Evolutionary conservation across 169 alveolate genomes (phyloP).

Genomic region (Plasmodium knowlesi): DNA sequence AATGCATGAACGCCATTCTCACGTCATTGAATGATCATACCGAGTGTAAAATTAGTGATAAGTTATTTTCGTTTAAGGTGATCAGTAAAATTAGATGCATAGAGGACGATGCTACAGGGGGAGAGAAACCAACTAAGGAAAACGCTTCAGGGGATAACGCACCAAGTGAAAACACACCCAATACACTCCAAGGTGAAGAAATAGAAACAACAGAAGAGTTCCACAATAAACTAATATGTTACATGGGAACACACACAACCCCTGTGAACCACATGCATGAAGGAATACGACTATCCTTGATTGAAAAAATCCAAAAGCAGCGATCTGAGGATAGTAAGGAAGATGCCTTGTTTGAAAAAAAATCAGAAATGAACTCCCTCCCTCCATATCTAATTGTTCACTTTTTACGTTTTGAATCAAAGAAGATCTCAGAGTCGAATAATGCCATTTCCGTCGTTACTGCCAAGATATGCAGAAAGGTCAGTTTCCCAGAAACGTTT

Average conservation of each 20-base stretch:
- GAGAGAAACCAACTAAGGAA: not conserved
- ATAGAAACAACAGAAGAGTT: conserved; percentile 46
- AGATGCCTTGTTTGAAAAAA: conserved; percentile 90
- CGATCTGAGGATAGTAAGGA: conserved; percentile 84
- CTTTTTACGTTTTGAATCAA: conserved; percentile 97
- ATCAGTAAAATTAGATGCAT: conserved; percentile 25
- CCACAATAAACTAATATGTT: conserved; percentile 61
- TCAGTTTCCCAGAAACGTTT: conserved; percentile 92
- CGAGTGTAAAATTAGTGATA: conserved; percentile 49
- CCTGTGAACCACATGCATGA: conserved; percentile 92
- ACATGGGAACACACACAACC: conserved; percentile 91
- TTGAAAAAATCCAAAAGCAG: conserved; percentile 90
- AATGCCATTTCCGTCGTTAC: conserved; percentile 93
- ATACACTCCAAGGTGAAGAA: not conserved
- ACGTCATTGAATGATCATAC: conserved; percentile 73
- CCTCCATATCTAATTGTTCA: conserved; percentile 95
- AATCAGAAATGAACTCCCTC: conserved; percentile 87
- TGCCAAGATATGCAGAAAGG: conserved; percentile 96
- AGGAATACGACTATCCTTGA: conserved; percentile 90
- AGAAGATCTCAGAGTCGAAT: conserved; percentile 85
- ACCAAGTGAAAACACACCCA: not conserved
- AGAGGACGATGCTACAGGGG: not conserved
- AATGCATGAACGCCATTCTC: conserved; percentile 84
- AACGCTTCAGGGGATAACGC: not conserved
- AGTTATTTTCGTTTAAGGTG: conserved; percentile 44